phyloP scores from a whole-genome alignment of 108 stramenopile genomes.

The Cylindrotheca closterium region DNA sequence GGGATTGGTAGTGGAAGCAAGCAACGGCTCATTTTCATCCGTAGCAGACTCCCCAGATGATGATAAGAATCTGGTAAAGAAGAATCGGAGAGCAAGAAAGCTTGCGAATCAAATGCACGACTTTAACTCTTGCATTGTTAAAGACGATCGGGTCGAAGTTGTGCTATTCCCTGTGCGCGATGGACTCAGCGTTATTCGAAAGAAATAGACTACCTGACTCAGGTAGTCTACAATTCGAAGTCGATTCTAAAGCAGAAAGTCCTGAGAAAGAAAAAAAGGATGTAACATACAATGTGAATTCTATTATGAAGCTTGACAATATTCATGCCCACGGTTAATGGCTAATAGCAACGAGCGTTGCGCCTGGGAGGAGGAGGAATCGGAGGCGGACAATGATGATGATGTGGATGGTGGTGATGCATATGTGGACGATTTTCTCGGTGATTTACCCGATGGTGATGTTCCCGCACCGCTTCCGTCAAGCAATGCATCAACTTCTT shows the following conservation, averaged over 20 bases:
- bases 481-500: slow-evolving; percentile 2
- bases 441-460: slow-evolving; percentile 4
- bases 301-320: background rate
- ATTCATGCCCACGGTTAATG: too few species aligned
- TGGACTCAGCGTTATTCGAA: slow-evolving; percentile 87
- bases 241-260: too few species aligned
- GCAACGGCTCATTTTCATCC: slow-evolving; percentile 31
- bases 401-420: background rate
- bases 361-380: too few species aligned
- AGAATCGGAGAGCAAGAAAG: slow-evolving; percentile 74
- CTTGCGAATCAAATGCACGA: slow-evolving; percentile 84
- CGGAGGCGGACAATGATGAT: background rate
- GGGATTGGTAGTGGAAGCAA: slow-evolving; percentile 78
- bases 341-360: too few species aligned
- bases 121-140: slow-evolving; percentile 80
- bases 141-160: slow-evolving; percentile 77
- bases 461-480: slow-evolving; percentile 10
- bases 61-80: slow-evolving; percentile 34
- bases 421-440: background rate
- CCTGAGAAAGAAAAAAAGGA: background rate
- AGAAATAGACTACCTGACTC: slow-evolving; percentile 35
- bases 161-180: slow-evolving; percentile 84
- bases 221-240: too few species aligned
- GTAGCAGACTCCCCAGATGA: slow-evolving; percentile 27
- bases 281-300: background rate